Base-by-base conservation (phyloP, 768 basidiomycete species). In the Rhizopogon vulgaris region DNA sequence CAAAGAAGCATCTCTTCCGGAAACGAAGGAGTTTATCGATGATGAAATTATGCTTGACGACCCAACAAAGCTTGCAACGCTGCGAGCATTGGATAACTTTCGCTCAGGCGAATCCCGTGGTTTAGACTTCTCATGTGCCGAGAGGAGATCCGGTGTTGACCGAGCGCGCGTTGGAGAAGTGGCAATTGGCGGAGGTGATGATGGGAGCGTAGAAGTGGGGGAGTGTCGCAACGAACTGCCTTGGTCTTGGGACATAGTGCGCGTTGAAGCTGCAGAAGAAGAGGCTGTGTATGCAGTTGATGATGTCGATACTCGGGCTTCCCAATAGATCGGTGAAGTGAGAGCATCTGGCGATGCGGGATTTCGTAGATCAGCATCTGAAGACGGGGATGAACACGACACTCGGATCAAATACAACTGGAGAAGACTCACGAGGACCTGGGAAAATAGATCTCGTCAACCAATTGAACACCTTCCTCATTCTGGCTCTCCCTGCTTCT, bases 391-490 rank as follows among this genome's bases (percentile, higher is more conserved):
- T 51, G 51, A 57, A 49, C 27, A 14, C 28, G 54, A n/a, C 38
- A 43, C 14, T 24, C 38, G 37, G 27, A 32, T 41, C 37, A 30
- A 22, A 18, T 24, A 25, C 32, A 32, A 46, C 32, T 32, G 4
- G 11, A 11, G 42, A 25, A 36, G n/a, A 67, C 73, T 58, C 56
- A 68, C 66, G 64, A 11, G 68, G 60, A 51, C 77, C 72, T 39
- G 80, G 77, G 48, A 80, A 68, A 22, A 88, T 79, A 4, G 82
- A 78, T 62, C 78, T 80, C 53, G 92, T 64, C n/a, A 93, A 64
- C 73, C 80, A 93, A 38, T 81, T 79, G 63, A 94, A 90, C 0
- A 79, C 78, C 42, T 77, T 77, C 49, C 83, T 80, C 72, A 94
- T 87, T 71, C 86, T 90, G 38, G 74, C 73, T 63, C 80, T 84